phyloP scores from a whole-genome alignment of 148 eudicot genomes.

The Rhododendron mucronatum region DNA sequence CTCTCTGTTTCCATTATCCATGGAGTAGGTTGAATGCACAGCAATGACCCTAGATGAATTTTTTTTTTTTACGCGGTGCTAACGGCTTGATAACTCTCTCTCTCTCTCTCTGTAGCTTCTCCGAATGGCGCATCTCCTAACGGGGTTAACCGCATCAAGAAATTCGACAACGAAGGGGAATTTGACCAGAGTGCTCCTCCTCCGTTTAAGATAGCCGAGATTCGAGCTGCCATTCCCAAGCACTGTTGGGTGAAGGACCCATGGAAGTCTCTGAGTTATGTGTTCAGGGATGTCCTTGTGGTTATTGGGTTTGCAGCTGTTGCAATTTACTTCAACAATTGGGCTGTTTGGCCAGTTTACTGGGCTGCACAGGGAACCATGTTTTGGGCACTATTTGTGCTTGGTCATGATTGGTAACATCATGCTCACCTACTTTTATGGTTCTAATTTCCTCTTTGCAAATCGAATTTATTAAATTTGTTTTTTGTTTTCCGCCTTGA shows the following conservation, averaged over 20 bases:
- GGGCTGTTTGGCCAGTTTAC: conserved; percentile 29
- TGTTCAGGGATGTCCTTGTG: conserved; percentile 21
- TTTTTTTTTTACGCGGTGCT: neutral
- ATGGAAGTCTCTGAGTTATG: conserved; percentile 32
- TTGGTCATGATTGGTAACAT: conserved; percentile 38
- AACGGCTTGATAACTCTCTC: neutral
- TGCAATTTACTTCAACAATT: conserved; percentile 18
- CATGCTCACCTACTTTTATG: neutral
- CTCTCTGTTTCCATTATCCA: neutral
- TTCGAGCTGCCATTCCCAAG: conserved; percentile 33
- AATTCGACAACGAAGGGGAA: conserved; percentile 12
- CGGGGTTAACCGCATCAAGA: neutral
- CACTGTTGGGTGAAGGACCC: conserved; percentile 41
- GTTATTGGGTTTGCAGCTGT: conserved; percentile 14
- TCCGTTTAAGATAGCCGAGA: conserved; percentile 31
- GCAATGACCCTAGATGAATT: neutral
- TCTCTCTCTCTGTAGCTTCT: neutral
- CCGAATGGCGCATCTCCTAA: neutral
- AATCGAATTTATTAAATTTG: neutral
- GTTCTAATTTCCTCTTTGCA: neutral
- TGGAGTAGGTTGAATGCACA: neutral
- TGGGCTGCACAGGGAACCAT: conserved; percentile 39
- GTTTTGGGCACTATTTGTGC: conserved; percentile 43
- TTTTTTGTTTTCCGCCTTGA: neutral
- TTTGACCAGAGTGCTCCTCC: conserved; percentile 34